phyloP scores from a whole-genome alignment of 1,284 basidiomycete species.

The Ceratobasidium theobromae region DNA sequence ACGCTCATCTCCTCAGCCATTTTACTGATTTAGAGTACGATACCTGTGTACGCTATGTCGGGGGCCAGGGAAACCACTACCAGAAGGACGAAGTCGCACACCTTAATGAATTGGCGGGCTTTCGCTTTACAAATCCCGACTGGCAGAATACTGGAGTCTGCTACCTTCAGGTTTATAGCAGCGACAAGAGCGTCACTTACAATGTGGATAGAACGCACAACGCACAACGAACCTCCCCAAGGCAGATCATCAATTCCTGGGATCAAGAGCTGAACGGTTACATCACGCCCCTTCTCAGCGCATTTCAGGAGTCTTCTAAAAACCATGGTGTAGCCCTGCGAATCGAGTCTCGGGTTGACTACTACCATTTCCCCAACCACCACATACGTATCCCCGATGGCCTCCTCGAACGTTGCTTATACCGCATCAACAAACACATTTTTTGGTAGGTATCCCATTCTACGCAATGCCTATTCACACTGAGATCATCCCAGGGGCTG shows the following conservation, averaged over 20 bases:
- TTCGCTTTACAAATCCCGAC: neutral
- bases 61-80: neutral
- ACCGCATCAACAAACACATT: neutral
- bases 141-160: neutral
- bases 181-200: constrained; percentile 7
- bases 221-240: neutral
- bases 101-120: neutral
- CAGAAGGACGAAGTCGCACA: constrained; percentile 18
- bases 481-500: neutral
- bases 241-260: neutral
- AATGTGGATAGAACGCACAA: constrained; percentile 2
- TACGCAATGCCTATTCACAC: too few relatives aligned
- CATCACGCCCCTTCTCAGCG: neutral
- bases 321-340: neutral
- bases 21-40: neutral
- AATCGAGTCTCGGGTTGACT: neutral
- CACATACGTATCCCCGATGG: neutral
- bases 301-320: neutral
- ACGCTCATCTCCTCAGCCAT: neutral
- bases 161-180: constrained; percentile 12
- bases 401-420: neutral
- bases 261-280: neutral
- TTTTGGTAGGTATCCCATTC: neutral
- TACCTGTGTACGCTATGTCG: neutral
- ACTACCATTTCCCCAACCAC: neutral